Evolutionary conservation across 257 asterid species (phyloP), one percentile per base, ranked within the genome.

Genomic region (Marsdenia floribunda): DNA sequence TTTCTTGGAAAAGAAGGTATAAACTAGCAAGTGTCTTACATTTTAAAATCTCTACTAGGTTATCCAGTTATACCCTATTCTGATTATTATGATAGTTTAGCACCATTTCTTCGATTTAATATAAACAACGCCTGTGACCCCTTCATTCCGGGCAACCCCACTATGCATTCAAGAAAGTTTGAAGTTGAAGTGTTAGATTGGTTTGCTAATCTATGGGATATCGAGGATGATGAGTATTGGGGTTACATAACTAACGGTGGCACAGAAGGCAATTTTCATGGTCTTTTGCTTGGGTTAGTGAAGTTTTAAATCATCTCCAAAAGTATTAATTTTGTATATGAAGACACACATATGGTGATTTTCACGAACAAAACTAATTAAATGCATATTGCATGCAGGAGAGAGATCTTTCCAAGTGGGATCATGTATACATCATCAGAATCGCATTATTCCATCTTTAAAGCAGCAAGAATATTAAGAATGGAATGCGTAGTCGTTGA

Each of bases 61-160:
- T 80, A 76, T 65, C 83, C 83, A 2, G 77, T 42, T 1, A 80
- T 71, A 46, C n/a, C 73, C 57, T 60, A 55, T 19, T 64, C 54
- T 54, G 80, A 71, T 44, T 70, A 74, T 24, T 47, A 66, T 49
- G 80, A 70, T 1, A 42, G 11, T 59, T 76, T 80, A 26, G 75
- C 75, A 16, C 80, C 77, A 67, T 70, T 80, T 9, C 57, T 76
- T 44, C 58, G 67, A 18, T 80, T 71, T 19, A 74, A 77, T 33
- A 71, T 80, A 42, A 80, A 80, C 74, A 80, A 80, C 71, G 67
- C 73, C 67, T 81, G 83, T 15, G 83, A 80, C 66, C 83, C 83
- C 1, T 80, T 80, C 73, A 73, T 50, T 7, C 71, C 77, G 19
- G 68, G 55, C 49, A 76, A 75, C 0, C 71, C 19, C 13, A 78